A percentile compares a stretch with the other conserved stretches of the same genome.
These are phyloP conservation scores for Micractinium sp. DNA, from an alignment of 139 green algal species.

Conservation along the genomic window DNA sequence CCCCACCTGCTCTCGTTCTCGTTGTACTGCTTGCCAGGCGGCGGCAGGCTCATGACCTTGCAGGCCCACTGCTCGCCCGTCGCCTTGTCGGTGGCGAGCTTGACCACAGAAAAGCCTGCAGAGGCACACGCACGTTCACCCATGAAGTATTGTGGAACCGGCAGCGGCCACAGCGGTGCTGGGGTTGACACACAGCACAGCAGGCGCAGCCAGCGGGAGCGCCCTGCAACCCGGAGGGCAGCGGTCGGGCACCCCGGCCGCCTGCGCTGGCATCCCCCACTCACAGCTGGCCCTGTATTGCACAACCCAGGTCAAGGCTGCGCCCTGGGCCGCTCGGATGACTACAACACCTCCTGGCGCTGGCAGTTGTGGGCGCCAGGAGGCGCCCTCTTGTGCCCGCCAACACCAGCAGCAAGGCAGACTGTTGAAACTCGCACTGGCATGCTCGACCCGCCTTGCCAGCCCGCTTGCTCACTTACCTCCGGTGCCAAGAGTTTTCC, in stretches of 20 bases:
- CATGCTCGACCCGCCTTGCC: not conserved
- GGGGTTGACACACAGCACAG: not conserved
- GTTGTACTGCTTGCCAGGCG: constrained; percentile 50
- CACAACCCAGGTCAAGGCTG: too few relatives aligned
- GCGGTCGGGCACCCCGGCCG: not conserved
- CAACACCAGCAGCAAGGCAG: too few relatives aligned
- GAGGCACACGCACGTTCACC: not conserved
- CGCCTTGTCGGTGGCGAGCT: constrained; percentile 68
- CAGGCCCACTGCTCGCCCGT: constrained; percentile 77
- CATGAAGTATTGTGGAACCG: too few relatives aligned
- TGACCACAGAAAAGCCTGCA: constrained; percentile 87
- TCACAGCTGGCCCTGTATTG: too few relatives aligned
- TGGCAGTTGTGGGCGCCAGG: too few relatives aligned
- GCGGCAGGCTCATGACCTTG: constrained; percentile 91
- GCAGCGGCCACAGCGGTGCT: too few relatives aligned
- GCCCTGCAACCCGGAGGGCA: not conserved
- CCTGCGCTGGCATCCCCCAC: not conserved
- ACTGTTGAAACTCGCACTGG: too few relatives aligned
- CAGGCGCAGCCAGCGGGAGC: not conserved
- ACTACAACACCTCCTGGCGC: too few relatives aligned
- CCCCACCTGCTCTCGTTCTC: constrained; percentile 69
- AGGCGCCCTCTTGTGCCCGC: too few relatives aligned
- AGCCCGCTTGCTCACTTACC: constrained; percentile 46
- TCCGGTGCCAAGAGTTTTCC: constrained; percentile 81
- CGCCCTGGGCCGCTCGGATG: too few relatives aligned